phyloP scores from a whole-genome alignment of 108 stramenopile genomes.

The Skeletonema potamos region DNA sequence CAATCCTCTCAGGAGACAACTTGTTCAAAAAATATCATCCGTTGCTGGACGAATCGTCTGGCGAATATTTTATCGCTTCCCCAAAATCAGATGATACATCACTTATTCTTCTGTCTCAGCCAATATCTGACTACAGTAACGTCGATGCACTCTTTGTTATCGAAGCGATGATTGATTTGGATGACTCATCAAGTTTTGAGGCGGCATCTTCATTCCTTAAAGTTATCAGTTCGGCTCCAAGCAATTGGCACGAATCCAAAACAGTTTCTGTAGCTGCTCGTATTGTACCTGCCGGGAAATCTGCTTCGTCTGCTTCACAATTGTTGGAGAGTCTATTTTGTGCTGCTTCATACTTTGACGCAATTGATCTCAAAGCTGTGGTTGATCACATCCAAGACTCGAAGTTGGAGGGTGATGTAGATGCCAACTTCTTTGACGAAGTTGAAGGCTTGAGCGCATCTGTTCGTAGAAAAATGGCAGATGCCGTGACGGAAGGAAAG shows the following conservation, averaged over 20 bases:
- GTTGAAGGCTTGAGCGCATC: slow-evolving; percentile 4
- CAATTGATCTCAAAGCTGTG: slow-evolving; percentile 12
- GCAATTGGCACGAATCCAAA: slow-evolving; percentile 31
- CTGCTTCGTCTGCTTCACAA: slow-evolving; percentile 22
- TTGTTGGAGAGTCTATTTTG: slow-evolving; percentile 42
- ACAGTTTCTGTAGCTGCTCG: slow-evolving; percentile 58
- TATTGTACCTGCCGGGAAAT: slow-evolving; percentile 38
- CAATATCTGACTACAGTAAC: slow-evolving; percentile 14
- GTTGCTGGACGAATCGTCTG: slow-evolving; percentile 41
- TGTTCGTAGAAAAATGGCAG: slow-evolving; percentile 5
- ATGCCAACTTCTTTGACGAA: slow-evolving; percentile 3
- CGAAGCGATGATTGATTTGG: slow-evolving; percentile 65
- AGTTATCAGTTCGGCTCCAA: slow-evolving; percentile 31
- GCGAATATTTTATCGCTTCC: slow-evolving; percentile 36
- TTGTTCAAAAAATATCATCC: slow-evolving; percentile 64
- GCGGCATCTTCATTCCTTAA: slow-evolving; percentile 48
- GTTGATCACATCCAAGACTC: background rate
- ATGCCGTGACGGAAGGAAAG: slow-evolving; percentile 1
- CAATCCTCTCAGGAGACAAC: slow-evolving; percentile 58
- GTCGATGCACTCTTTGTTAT: slow-evolving; percentile 58
- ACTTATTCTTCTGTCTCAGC: slow-evolving; percentile 30
- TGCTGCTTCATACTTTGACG: slow-evolving; percentile 40
- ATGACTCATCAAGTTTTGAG: slow-evolving; percentile 34
- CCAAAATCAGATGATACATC: slow-evolving; percentile 46
- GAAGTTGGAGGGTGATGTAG: slow-evolving; percentile 4